Evolutionary conservation across 306 rosid species (phyloP), one percentile per base, ranked within the genome.

Genomic region (Ochetophila trinervis): DNA sequence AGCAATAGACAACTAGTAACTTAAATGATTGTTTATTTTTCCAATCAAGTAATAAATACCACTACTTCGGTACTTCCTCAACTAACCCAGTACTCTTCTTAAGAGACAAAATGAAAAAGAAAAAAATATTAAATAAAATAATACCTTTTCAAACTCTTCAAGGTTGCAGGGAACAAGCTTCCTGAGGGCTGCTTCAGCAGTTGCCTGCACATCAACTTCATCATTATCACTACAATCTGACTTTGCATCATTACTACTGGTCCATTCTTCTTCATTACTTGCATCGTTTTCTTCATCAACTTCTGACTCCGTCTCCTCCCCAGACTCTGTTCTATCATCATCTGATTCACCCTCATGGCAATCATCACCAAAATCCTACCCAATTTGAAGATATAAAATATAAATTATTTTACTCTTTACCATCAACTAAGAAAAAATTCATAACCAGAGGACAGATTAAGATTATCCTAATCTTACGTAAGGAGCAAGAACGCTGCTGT

Each of bases 351-450:
- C 60, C 49, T 93, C 98, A 21, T 81, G 69, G 57, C 76, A 69
- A 63, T 91, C 95, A 73, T 92, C 98, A 62, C 86, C 91, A 78
- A 86, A 66, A 83, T 86, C 96, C 98, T 93, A 83, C 77, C 24
- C 58, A 83, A 63, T 8, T 74, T 66, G 36, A 44, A 75, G 4
- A 27, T 27, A 27, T 35, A 62, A 30, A 67, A 62, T 37, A 47
- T 59, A 51, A 60, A 57, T 44, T 63, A 47, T 48, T 58, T 13
- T 69, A 62, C 50, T 52, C 34, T 62, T 12, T 0, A n/a, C 5
- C 27, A 66, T 13, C 19, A 13, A 68, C 55, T 47, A 24, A 22
- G 48, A 57, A 15, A 45, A 61, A 59, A 57, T 35, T 19, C 18
- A 37, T 35, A 18, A 30, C 47, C 60, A 37, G 19, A 52, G 1